Conservation (phyloP, 2,329 filamentous ascomycete species). For the Diaporthe vaccinii region DNA sequence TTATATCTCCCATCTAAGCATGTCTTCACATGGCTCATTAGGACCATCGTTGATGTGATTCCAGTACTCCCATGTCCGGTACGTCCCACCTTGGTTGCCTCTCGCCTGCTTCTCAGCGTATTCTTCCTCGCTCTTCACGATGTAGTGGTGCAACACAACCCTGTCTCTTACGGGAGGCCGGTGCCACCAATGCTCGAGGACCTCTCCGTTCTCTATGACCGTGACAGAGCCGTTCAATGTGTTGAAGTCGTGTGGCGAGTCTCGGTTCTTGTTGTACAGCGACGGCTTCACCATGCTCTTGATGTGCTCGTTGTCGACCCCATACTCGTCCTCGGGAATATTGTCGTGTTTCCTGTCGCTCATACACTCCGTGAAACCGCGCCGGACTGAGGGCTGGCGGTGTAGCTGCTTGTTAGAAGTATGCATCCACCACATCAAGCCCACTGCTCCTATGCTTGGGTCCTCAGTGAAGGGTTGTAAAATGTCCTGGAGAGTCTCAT, state of each 20-base stretch:
- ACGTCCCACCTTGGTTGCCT: neutral
- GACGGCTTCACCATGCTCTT: constrained; percentile 27
- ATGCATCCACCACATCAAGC: constrained; percentile 51
- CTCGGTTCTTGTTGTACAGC: constrained; percentile 10
- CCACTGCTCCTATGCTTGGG: constrained; percentile 48
- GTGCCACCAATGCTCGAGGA: constrained; percentile 40
- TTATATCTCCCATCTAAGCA: constrained; percentile 17
- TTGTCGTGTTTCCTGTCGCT: constrained; percentile 11
- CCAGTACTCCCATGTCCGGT: constrained; percentile 18
- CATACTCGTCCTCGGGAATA: constrained; percentile 39
- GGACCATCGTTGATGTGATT: constrained; percentile 14
- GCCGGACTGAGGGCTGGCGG: constrained; percentile 45
- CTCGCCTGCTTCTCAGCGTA: constrained; percentile 38
- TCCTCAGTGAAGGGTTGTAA: constrained; percentile 45
- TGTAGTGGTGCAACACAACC: constrained; percentile 51
- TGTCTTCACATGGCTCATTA: constrained; percentile 25
- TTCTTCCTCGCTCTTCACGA: constrained; percentile 50
- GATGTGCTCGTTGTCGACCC: constrained; percentile 44
- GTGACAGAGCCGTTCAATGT: constrained; percentile 42
- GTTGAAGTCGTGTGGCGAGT: constrained; percentile 46
- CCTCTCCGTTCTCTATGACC: constrained; percentile 48
- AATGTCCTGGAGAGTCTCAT: constrained; percentile 46
- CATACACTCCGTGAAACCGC: constrained; percentile 46
- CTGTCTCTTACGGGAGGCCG: constrained; percentile 48
- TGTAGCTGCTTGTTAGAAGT: constrained; percentile 46